Base-by-base conservation (phyloP, 2,329 filamentous ascomycete genomes). In the Fusarium subglutinans region DNA sequence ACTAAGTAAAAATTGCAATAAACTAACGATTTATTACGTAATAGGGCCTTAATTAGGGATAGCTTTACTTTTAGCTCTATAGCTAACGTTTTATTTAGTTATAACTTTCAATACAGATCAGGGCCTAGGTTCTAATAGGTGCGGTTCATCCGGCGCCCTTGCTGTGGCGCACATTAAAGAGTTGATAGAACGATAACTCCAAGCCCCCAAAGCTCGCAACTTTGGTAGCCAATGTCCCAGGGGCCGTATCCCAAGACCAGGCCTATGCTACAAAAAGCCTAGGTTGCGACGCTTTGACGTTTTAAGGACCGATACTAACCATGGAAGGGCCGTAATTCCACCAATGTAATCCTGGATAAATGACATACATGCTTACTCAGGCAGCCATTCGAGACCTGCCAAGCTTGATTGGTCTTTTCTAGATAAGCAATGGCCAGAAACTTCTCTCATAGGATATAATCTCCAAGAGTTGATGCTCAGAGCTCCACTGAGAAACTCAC, bases 261-360 rank as follows among this genome's bases (percentile, higher is more conserved):
- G n/a, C 6, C 38, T 26, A 55, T 15, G 28, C 48, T 37, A 15
- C 15, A 40, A 38, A 2, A 38, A 55, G 33, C 24, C 17, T 40
- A 73, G 70, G 13, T 73, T 73, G 70, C 70, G 70, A 51, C 63
- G 65, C 65, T 62, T 63, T 48, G 53, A 50, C 47, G 20, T 43
- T 33, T 53, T 38, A 41, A 44, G 48, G 28, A 35, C 48, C 38
- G 33, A 40, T 26, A 28, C 41, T 38, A 30, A 37, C 20, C 33
- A 28, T 26, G 20, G 5, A 26, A 8, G n/a, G n/a, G n/a, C 20
- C 30, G 50, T 37, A 63, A 40, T 33, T 38, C 65, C 51, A 48
- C 70, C 70, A 73, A 73, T 73, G 35, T 26, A 8, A 24, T 13
- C 15, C 43, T 12, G 7, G n/a, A 12, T 3, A 8, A 8, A 43